Evolutionary conservation across 495 filamentous ascomycete species (phyloP).

Genomic region (Aspergillus wentii): DNA sequence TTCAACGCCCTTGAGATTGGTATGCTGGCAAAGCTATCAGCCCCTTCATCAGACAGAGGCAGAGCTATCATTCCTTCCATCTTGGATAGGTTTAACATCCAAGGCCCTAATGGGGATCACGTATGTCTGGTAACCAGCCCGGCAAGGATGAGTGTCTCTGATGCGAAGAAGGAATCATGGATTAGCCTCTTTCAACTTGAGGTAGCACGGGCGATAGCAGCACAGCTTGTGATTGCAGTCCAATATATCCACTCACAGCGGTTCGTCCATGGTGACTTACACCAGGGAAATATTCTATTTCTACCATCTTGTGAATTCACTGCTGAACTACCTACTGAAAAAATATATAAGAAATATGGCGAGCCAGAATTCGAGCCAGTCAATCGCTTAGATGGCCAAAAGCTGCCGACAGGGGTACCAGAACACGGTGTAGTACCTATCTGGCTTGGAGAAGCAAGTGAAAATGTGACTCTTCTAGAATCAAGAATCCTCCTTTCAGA

Average conservation of each 20-base stretch:
- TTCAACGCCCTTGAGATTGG: constrained; percentile 19
- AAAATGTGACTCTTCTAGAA: constrained; percentile 18
- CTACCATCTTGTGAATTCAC: constrained; percentile 11
- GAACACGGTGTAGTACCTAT: constrained; percentile 15
- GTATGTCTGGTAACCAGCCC: constrained; percentile 30
- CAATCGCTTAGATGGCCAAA: constrained; percentile 16
- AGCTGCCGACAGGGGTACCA: constrained; percentile 19
- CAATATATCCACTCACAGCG: constrained; percentile 27
- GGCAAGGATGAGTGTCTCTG: constrained; percentile 26
- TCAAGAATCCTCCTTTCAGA: constrained; percentile 31
- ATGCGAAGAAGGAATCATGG: constrained; percentile 23
- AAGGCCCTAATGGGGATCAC: constrained; percentile 42
- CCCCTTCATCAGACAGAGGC: constrained; percentile 8
- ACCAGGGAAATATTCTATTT: constrained; percentile 27
- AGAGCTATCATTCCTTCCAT: constrained; percentile 25
- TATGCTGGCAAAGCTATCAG: constrained; percentile 14
- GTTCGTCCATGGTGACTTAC: constrained; percentile 29
- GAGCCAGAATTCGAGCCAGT: constrained; percentile 19
- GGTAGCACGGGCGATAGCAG: constrained; percentile 36
- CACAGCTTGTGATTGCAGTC: constrained; percentile 30
- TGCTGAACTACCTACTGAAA: constrained; percentile 17
- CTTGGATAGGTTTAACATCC: constrained; percentile 36
- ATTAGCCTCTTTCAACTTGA: constrained; percentile 33
- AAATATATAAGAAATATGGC: constrained; percentile 21
- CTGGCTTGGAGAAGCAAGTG: constrained; percentile 25